Percentiles rank a stretch among this genome's conserved stretches.
phyloP scores from a whole-genome alignment of 2,329 filamentous ascomycete genomes.

The Lasiodiplodia gonubiensis region DNA sequence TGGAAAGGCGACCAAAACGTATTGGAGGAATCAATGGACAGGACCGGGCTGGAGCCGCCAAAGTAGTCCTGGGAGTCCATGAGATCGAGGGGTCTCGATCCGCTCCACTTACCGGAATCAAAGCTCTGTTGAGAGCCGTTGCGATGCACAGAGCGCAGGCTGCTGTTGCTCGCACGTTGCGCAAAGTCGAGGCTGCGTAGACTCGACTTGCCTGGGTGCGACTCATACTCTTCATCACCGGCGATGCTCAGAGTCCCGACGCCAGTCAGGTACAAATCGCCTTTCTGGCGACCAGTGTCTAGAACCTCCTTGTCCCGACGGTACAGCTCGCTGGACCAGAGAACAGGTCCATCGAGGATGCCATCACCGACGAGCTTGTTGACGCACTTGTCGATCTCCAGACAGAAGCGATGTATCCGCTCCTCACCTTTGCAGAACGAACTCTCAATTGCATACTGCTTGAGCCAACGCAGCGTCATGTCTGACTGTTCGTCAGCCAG shows the following conservation, averaged over 20 bases:
- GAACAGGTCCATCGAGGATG: slow-evolving; percentile 80
- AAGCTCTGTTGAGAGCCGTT: slow-evolving; percentile 74
- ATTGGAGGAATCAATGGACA: slow-evolving; percentile 74
- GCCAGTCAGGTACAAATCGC: slow-evolving; percentile 54
- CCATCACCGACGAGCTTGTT: slow-evolving; percentile 84
- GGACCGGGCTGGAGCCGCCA: slow-evolving; percentile 68
- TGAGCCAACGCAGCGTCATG: slow-evolving; percentile 81
- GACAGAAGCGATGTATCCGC: slow-evolving; percentile 89
- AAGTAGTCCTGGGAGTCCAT: slow-evolving; percentile 75
- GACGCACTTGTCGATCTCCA: slow-evolving; percentile 86
- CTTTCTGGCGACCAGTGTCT: slow-evolving; percentile 57
- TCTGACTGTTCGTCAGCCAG: slow-evolving; percentile 94
- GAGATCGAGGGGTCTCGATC: slow-evolving; percentile 63
- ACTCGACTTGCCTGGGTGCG: slow-evolving; percentile 41
- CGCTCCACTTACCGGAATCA: slow-evolving; percentile 70
- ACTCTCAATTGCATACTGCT: slow-evolving; percentile 82
- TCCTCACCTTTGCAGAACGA: slow-evolving; percentile 90
- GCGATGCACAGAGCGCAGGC: slow-evolving; percentile 64
- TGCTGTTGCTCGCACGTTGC: slow-evolving; percentile 60
- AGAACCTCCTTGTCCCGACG: slow-evolving; percentile 73
- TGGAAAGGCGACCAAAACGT: slow-evolving; percentile 93
- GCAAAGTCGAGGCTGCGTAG: slow-evolving; percentile 52
- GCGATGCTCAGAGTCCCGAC: slow-evolving; percentile 56
- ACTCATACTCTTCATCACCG: slow-evolving; percentile 54
- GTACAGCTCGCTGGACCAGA: slow-evolving; percentile 93